Base-by-base conservation (phyloP, 163 green algal genomes). In the Coccomyxa subellipsoidea region DNA sequence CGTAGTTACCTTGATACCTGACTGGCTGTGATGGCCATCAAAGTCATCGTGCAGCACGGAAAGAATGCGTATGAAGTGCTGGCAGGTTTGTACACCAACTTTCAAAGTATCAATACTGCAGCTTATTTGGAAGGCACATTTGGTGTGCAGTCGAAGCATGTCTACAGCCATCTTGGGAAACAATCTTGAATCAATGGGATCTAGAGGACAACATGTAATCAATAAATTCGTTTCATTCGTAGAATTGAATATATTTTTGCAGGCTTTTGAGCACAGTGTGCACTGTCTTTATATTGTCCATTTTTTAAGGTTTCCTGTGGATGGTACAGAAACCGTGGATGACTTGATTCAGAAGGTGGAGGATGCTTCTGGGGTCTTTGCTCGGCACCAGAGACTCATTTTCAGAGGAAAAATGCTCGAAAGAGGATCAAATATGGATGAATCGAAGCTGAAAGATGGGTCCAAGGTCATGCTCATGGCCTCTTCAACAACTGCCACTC, bases 361-460 rank as follows among this genome's bases (percentile, higher is more conserved):
- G 32, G 66, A 34, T 18, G 66, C 27, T 8, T 73, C 66, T 73
- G 66, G 66, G 31, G 8, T 73, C 66, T 73, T 73, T 36, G 7
- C 27, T 8, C 21, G 66, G 29, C 66, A 73, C 40, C 70, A 77
- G 7, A 77, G 32, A 7, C 70, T 77, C 27, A 77, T 77, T 27
- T 23, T 25, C 32, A 77, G 40, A 32, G 70, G 70, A 3, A 77
- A 40, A 7, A 1, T 39, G 10, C 21, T 77, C 12, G 32, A 8
- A 5, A 34, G 10, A 4, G 32, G 32, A 27, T n/a, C 34, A 1
- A 77, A 8, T 25, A 27, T 77, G 31, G 34, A 10, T 77, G 32
- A 40, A 9, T n/a, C 70, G 29, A 77, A 53, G 25, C 32, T 77
- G 70, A 77, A 77, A 34, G 70, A 77, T 77, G 70, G 70, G 32